Evolutionary conservation across 2,329 filamentous ascomycete species (phyloP).

Genomic region (Paramyrothecium sp.): DNA sequence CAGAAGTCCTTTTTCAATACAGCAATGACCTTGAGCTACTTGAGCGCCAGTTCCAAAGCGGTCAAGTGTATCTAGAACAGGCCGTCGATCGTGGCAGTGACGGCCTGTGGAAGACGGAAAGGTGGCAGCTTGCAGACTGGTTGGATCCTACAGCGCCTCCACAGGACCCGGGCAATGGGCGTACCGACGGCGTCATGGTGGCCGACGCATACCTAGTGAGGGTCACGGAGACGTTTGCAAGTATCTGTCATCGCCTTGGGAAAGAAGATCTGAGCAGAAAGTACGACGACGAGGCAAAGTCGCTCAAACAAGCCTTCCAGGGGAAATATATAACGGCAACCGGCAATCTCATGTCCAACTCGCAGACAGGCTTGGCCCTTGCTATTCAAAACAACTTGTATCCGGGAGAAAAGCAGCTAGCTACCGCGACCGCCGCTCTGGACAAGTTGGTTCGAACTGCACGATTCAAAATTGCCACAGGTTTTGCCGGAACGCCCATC

Average conservation of each 20-base stretch:
- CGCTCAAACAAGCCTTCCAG: neutral
- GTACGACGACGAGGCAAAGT: neutral
- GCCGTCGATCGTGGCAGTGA: neutral
- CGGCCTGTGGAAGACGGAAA: neutral
- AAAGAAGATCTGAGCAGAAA: neutral
- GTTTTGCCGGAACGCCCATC: conserved; percentile 32
- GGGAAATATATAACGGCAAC: neutral
- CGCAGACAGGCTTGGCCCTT: neutral
- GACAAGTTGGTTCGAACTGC: neutral
- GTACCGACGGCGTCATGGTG: conserved; percentile 24
- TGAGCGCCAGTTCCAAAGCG: neutral
- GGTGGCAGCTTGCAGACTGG: conserved; percentile 27
- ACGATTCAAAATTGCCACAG: neutral
- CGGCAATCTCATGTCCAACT: neutral
- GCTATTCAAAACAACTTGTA: neutral
- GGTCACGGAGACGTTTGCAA: neutral
- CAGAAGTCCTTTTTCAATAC: neutral
- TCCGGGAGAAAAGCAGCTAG: neutral
- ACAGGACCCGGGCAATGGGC: conserved; percentile 31
- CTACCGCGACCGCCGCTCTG: too few relatives aligned
- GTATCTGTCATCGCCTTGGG: conserved; percentile 18
- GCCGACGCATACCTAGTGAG: neutral
- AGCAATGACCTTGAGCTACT: neutral
- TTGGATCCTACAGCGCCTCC: conserved; percentile 7
- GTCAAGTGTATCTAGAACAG: neutral